Base-by-base conservation (phyloP, 2,329 filamentous ascomycete genomes). In the Beauveria sp. region DNA sequence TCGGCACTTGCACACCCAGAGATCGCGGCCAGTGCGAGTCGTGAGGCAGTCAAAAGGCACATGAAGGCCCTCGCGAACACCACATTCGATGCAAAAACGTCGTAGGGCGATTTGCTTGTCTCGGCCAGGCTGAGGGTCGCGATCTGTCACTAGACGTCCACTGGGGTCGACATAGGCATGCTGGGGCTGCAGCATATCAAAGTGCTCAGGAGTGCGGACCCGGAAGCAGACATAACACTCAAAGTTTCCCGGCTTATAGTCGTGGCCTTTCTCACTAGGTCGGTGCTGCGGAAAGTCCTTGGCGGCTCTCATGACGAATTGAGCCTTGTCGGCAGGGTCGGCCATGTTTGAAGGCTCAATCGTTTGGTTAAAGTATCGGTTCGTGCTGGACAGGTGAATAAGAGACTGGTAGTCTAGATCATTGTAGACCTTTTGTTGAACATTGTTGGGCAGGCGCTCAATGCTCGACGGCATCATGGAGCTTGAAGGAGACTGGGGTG, bases 171-270 rank as follows among this genome's bases (percentile, higher is more conserved):
- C 64, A 61, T 70, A 72, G 20, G 71, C 70, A 16, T 67, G 68
- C 45, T 70, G 68, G 3, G 70, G 68, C 61, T 76, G 75, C 18
- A 73, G 66, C 61, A 70, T 68, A 62, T 77, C 74, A 64, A 77
- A 77, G 62, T 73, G 69, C 46, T 73, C 71, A 5, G 75, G 74
- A 3, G 68, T 68, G 50, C 75, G 71, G n/a, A 77, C 74, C 2
- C 74, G 71, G 63, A 74, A 77, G 68, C 76, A 77, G 28, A 75
- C 68, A 65, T 77, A 77, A 65, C 75, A 77, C 63, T 76, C 75
- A 50, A 75, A 73, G 65, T 77, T 77, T 18, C 75, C 75, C 0
- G 75, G 75, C 56, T 72, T 69, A 63, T 75, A 73, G 51, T 74
- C 70, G 53, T 70, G 70, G 9, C 71, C 72, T 63, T 71, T 74